Percentiles rank a stretch among this genome's conserved stretches.
phyloP scores from a whole-genome alignment of 1,284 basidiomycete species.

The Testicularia cyperi region DNA sequence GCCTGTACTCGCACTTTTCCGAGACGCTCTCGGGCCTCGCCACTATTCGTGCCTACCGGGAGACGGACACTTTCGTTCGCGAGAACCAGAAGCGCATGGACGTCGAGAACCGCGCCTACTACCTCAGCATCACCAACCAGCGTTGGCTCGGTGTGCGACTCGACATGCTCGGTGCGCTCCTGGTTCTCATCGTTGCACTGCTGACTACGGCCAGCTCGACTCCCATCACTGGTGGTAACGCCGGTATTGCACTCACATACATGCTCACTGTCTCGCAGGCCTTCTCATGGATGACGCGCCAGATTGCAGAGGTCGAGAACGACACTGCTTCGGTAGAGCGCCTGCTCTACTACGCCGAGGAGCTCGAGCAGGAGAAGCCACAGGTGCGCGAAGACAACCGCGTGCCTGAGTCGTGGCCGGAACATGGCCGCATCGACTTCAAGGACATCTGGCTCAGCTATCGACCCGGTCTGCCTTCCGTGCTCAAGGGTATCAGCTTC shows the following conservation, averaged over 20 bases:
- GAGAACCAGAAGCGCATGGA: constrained; percentile 71
- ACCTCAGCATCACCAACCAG: constrained; percentile 77
- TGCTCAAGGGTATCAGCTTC: constrained; percentile 63
- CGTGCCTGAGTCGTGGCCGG: constrained; percentile 56
- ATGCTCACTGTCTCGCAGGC: constrained; percentile 53
- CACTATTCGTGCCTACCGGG: constrained; percentile 78
- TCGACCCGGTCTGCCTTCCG: constrained; percentile 63
- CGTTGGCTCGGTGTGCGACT: constrained; percentile 78
- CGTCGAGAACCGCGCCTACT: constrained; percentile 86
- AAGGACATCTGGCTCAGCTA: constrained; percentile 62
- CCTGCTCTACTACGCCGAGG: constrained; percentile 53
- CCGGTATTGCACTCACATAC: constrained; percentile 55
- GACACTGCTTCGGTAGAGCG: constrained; percentile 60
- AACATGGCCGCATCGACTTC: constrained; percentile 55
- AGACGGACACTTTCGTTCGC: constrained; percentile 63
- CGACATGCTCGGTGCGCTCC: constrained; percentile 58
- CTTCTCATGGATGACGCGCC: constrained; percentile 58
- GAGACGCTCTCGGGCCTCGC: constrained; percentile 82
- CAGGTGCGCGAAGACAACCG: constrained; percentile 43
- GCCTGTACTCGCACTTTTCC: constrained; percentile 80
- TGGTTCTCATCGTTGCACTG: constrained; percentile 54
- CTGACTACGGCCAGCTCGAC: constrained; percentile 39
- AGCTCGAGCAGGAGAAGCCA: constrained; percentile 55
- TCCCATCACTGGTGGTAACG: constrained; percentile 28
- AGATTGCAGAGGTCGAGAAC: constrained; percentile 61